A percentile compares a stretch with the other conserved stretches of the same genome.
Conservation (phyloP, 345 rosid species). For the Heritiera fomes region DNA sequence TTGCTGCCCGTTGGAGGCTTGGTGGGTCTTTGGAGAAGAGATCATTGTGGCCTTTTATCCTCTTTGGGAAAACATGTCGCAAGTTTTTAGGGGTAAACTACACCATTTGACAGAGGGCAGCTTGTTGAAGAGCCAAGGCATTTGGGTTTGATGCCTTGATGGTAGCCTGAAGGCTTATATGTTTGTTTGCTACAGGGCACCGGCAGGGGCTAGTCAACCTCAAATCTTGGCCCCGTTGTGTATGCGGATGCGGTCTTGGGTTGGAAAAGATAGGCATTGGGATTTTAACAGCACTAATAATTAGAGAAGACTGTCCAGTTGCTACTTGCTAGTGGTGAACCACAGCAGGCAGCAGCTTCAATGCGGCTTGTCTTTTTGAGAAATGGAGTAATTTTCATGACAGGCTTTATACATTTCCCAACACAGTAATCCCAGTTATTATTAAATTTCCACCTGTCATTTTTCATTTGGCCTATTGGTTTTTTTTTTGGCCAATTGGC, state of each 20-base stretch:
- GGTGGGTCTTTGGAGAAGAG: neutral
- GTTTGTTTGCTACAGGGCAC: no score
- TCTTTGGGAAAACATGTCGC: neutral
- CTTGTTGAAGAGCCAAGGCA: neutral
- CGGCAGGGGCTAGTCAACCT: neutral
- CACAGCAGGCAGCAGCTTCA: neutral
- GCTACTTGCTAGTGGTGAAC: no score
- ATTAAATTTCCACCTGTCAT: neutral
- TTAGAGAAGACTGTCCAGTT: neutral
- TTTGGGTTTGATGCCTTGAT: neutral
- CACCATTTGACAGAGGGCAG: neutral
- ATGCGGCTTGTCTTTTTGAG: neutral
- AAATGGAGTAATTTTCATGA: neutral
- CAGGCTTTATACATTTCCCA: neutral
- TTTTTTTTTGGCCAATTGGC: no score
- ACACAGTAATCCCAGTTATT: neutral
- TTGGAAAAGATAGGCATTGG: slow-evolving; percentile 1
- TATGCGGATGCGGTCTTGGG: neutral
- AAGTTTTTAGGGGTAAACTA: neutral
- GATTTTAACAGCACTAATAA: neutral
- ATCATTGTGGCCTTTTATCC: neutral
- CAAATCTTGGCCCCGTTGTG: neutral
- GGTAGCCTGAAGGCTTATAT: neutral
- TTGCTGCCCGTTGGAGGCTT: neutral
- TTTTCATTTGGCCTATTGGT: neutral